A percentile compares a stretch with the other conserved stretches of the same genome.
Evolutionary conservation across 2,329 filamentous ascomycete genomes (phyloP).

Genomic region (Arthrobotrys conoides): DNA sequence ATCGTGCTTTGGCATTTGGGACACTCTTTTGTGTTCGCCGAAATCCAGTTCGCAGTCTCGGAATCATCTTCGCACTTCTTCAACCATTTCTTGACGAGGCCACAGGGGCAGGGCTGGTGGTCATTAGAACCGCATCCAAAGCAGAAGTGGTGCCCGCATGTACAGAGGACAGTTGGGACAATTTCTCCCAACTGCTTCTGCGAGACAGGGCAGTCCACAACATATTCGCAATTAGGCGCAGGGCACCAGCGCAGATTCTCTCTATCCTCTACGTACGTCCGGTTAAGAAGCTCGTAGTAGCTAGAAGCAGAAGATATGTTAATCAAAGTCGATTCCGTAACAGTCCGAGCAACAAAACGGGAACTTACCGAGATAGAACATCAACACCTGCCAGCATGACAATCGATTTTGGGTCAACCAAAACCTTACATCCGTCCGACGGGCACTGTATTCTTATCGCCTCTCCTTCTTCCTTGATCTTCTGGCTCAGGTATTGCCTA

Average conservation of each 20-base stretch:
- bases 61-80: conserved; percentile 99
- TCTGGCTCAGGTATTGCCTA: conserved; percentile 88
- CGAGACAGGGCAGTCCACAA: conserved; percentile 88
- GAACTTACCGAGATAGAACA: conserved; percentile 42
- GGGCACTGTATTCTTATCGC: conserved; percentile 95
- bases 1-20: conserved; percentile 97
- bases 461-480: conserved; percentile 95
- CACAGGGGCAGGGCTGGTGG: conserved; percentile 93
- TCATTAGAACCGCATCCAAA: conserved; percentile 92
- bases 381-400: conserved; percentile 73
- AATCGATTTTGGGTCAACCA: conserved; percentile 90
- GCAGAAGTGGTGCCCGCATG: conserved; percentile 89
- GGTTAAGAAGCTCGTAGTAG: conserved; percentile 87
- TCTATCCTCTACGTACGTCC: conserved; percentile 97
- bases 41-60: conserved; percentile 99
- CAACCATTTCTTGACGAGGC: conserved; percentile 92
- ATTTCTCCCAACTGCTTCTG: conserved; percentile 86
- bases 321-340: neutral
- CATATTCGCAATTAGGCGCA: conserved; percentile 95
- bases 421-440: conserved; percentile 85
- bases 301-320: conserved; percentile 67
- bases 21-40: conserved; percentile 98
- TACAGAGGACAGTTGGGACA: conserved; percentile 90
- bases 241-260: conserved; percentile 97
- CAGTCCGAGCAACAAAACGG: neutral